Conservation (phyloP, 768 basidiomycete genomes). For the Russula vinacea region DNA sequence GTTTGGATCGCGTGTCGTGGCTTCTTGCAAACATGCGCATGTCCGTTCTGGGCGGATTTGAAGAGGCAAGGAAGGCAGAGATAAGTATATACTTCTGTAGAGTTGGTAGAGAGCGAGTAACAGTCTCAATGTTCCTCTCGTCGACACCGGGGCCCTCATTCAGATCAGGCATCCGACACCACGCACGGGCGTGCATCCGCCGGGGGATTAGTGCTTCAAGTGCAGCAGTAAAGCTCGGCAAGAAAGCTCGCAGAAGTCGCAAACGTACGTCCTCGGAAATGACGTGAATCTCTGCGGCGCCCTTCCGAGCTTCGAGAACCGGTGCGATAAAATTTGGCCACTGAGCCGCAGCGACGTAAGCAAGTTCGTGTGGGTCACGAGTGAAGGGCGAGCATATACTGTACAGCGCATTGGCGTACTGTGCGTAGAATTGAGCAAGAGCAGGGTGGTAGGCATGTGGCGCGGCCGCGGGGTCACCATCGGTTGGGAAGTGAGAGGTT, state of each 20-base stretch:
- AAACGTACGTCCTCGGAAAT: constrained; percentile 49
- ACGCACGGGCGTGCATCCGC: constrained; percentile 57
- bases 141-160: neutral
- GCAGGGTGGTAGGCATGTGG: constrained; percentile 50
- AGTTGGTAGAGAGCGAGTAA: constrained; percentile 48
- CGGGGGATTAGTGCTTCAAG: constrained; percentile 70
- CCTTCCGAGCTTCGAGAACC: constrained; percentile 47
- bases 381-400: constrained; percentile 62
- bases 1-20: constrained; percentile 61
- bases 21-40: constrained; percentile 75
- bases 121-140: constrained; percentile 23
- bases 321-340: constrained; percentile 82
- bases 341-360: constrained; percentile 70
- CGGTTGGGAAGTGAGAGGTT: constrained; percentile 39
- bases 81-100: constrained; percentile 75
- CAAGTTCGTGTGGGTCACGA: constrained; percentile 63
- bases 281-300: constrained; percentile 10
- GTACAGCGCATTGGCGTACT: constrained; percentile 58
- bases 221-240: constrained; percentile 56
- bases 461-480: constrained; percentile 17
- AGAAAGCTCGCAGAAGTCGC: constrained; percentile 62
- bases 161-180: constrained; percentile 53
- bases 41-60: constrained; percentile 79
- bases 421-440: constrained; percentile 57
- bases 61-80: constrained; percentile 77